phyloP scores from a whole-genome alignment of 441 rosid genomes.

The Theobroma grandiflorum region DNA sequence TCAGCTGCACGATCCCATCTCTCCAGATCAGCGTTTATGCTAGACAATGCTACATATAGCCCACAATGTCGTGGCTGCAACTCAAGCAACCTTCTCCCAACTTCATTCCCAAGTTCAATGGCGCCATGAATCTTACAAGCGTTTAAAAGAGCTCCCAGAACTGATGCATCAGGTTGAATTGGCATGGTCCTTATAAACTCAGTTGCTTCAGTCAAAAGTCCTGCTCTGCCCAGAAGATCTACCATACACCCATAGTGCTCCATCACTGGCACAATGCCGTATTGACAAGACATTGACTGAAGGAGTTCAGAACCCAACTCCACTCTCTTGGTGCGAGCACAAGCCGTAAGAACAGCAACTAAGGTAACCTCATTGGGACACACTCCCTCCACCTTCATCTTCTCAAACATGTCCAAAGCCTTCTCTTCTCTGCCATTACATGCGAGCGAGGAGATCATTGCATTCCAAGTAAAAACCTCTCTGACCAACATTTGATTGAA shows the following conservation, averaged over 20 bases:
- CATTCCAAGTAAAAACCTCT: constrained; percentile 71
- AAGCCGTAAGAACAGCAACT: constrained; percentile 67
- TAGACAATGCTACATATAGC: constrained; percentile 53
- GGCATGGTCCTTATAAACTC: constrained; percentile 57
- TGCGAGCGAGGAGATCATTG: constrained; percentile 60
- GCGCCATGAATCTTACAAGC: constrained; percentile 76
- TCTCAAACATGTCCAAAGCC: constrained; percentile 63
- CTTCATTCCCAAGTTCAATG: constrained; percentile 50
- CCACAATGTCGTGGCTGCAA: constrained; percentile 64
- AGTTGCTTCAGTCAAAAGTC: constrained; percentile 57
- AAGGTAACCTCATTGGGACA: constrained; percentile 64
- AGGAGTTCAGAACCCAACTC: constrained; percentile 57
- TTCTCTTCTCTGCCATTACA: constrained; percentile 54
- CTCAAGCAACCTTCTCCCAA: constrained; percentile 53
- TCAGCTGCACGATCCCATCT: constrained; percentile 64
- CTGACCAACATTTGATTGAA: constrained; percentile 41
- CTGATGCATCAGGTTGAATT: constrained; percentile 64
- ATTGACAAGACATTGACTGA: constrained; percentile 42
- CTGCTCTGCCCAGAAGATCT: constrained; percentile 85
- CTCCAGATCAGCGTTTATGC: constrained; percentile 52
- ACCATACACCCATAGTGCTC: constrained; percentile 80
- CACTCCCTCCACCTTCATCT: constrained; percentile 47
- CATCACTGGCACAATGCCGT: constrained; percentile 54
- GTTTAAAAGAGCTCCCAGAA: constrained; percentile 70
- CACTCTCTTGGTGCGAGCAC: constrained; percentile 62